Evolutionary conservation across 2,329 filamentous ascomycete genomes (phyloP).

Genomic region (Fusarium torulosum): DNA sequence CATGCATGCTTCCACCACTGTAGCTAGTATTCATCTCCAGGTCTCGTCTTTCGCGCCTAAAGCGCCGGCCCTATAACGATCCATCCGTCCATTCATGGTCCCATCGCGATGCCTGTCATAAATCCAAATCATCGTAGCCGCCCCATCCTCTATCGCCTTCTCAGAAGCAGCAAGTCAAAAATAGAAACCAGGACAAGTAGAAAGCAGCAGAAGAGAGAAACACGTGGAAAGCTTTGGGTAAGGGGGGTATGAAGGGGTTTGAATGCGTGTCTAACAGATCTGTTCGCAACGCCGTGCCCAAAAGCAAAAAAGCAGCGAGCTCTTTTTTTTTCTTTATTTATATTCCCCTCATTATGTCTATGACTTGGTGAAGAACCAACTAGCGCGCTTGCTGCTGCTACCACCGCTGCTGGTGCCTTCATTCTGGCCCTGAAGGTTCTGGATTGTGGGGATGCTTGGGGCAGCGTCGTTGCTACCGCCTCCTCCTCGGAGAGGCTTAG

Average conservation of each 20-base stretch:
- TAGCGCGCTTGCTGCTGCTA: conserved; percentile 72
- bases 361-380: conserved; percentile 80
- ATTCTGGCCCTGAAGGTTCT: conserved; percentile 60
- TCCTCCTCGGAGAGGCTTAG: conserved; percentile 76
- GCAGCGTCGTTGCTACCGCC: conserved; percentile 60
- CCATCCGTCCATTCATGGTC: conserved; percentile 37
- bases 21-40: conserved; percentile 21
- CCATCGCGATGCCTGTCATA: conserved; percentile 46
- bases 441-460: conserved; percentile 67
- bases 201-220: conserved; percentile 29
- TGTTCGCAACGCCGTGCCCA: conserved; percentile 48
- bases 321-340: conserved; percentile 42
- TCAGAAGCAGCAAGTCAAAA: conserved; percentile 35
- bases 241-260: conserved; percentile 36
- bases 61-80: conserved; percentile 37
- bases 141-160: conserved; percentile 47
- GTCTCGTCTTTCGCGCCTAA: conserved; percentile 31
- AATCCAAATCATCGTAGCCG: conserved; percentile 50
- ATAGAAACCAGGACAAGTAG: conserved; percentile 31
- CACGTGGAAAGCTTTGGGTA: conserved; percentile 34
- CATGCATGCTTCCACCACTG: conserved; percentile 40
- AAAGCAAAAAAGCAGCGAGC: conserved; percentile 43
- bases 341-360: conserved; percentile 48
- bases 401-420: conserved; percentile 52
- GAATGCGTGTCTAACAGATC: conserved; percentile 38